Conservation (phyloP, 1,284 basidiomycete genomes). For the Cryptococcus sp. region DNA sequence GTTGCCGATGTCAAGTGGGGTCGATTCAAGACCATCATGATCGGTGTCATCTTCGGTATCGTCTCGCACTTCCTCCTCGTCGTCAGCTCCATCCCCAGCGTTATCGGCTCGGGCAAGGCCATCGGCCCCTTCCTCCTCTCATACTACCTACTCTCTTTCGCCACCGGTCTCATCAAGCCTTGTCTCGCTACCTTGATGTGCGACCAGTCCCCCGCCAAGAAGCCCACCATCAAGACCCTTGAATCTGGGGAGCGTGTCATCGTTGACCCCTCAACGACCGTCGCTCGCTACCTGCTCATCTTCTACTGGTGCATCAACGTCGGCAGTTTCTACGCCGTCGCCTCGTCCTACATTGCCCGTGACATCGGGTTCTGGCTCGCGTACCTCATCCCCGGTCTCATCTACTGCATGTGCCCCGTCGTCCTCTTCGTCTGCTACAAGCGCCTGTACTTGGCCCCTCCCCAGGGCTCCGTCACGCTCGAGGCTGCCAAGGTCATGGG, state of each 20-base stretch:
- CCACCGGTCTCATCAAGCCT: conserved; percentile 53
- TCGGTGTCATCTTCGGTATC: conserved; percentile 48
- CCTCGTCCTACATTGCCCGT: conserved; percentile 47
- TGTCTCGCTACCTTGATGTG: conserved; percentile 50
- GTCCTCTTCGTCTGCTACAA: conserved; percentile 54
- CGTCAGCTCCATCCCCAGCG: conserved; percentile 47
- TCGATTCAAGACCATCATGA: conserved; percentile 71
- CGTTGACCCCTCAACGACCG: conserved; percentile 48
- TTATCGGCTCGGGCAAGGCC: conserved; percentile 38
- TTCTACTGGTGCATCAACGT: conserved; percentile 49
- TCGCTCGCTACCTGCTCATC: conserved; percentile 46
- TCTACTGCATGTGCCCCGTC: conserved; percentile 55
- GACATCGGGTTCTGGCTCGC: conserved; percentile 55
- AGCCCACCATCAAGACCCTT: conserved; percentile 34
- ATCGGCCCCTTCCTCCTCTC: conserved; percentile 50
- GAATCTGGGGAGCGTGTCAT: conserved; percentile 51
- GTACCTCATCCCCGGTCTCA: conserved; percentile 56
- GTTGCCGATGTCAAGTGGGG: conserved; percentile 72
- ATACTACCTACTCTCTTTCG: conserved; percentile 50
- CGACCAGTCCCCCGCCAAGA: conserved; percentile 51
- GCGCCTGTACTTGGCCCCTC: conserved; percentile 53
- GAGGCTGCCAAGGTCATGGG: conserved; percentile 46
- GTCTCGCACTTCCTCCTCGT: conserved; percentile 48
- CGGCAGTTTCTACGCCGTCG: conserved; percentile 49
- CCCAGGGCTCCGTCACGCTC: conserved; percentile 56